phyloP scores from a whole-genome alignment of 768 basidiomycete species.

The Xerocomus potaroensis region DNA sequence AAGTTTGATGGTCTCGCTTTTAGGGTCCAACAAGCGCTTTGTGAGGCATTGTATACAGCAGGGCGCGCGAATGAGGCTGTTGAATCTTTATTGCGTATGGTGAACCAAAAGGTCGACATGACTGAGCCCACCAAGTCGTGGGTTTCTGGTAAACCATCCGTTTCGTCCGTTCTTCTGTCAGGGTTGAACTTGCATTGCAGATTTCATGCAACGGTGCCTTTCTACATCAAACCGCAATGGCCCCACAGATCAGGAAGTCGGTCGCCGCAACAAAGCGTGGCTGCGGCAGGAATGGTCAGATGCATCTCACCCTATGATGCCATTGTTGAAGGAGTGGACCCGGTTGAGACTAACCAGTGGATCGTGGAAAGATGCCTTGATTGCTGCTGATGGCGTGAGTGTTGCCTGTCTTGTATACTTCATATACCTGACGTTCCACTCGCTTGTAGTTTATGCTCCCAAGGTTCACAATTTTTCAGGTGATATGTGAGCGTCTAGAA shows the following conservation, averaged over 20 bases:
- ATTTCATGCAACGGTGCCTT: background rate
- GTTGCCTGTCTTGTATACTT: too few species aligned
- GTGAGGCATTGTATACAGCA: conserved; percentile 1
- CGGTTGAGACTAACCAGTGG: too few species aligned
- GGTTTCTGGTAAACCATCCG: background rate
- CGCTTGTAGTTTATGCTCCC: background rate
- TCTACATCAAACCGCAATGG: background rate
- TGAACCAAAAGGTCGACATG: background rate
- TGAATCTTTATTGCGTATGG: background rate
- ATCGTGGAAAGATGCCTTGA: too few species aligned
- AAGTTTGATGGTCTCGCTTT: conserved; percentile 1
- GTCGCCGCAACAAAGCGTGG: too few species aligned
- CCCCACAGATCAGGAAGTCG: too few species aligned
- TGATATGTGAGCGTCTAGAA: background rate
- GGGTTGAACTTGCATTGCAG: background rate
- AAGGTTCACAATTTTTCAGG: background rate
- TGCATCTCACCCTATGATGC: too few species aligned
- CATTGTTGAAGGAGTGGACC: too few species aligned
- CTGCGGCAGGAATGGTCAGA: too few species aligned
- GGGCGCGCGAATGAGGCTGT: background rate
- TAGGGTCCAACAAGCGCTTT: background rate
- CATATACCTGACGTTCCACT: too few species aligned
- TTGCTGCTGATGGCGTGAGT: too few species aligned
- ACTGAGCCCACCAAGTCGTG: background rate
- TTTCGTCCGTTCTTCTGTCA: too few species aligned